Base-by-base conservation (phyloP, 257 asterid genomes). In the Echites panduratus region DNA sequence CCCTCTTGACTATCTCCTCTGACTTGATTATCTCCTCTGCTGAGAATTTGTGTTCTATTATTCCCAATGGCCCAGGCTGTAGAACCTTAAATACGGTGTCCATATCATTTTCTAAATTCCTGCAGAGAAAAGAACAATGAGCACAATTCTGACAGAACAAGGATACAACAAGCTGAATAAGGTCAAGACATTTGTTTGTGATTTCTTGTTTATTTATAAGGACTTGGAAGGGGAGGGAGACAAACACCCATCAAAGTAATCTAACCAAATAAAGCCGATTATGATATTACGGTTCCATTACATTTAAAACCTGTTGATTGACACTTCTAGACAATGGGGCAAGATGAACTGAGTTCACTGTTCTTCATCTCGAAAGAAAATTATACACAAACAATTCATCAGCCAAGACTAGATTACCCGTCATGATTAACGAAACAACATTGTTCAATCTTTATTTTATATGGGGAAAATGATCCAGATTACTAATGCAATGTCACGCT, bases 51-150 rank as follows among this genome's bases (percentile, higher is more conserved):
- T 89, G 98, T 78, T 93, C 97, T 16, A 91, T 65, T 63, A 93
- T 87, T 75, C 98, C 98, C 84, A 93, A 70, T 6, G 97, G 97
- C 22, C 98, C 97, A 66, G 98, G 98, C 73, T 91, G 97, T 68
- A 93, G 86, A 40, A 86, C 96, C 76, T 77, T 88, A 70, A 88
- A 89, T 44, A 93, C 97, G 64, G 96, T 91, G 76, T 91, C 98
- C 88, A 91, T n/a, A 68, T 91, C 98, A 75, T 83, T 87, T 83
- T 91, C 98, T 81, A 93, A 82, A 82, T 84, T 87, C 90, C 98
- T 94, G 83, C 59, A 40, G 75, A 73, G 47, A 73, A 54, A 73
- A 11, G 43, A 58, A 16, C 38, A 38, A 73, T 53, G 41, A 63
- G 0, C 56, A 22, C 22, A 14, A 44, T 12, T 16, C 14, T 19